Conservation (phyloP, 2,329 filamentous ascomycete species). For the Alternaria sp. region DNA sequence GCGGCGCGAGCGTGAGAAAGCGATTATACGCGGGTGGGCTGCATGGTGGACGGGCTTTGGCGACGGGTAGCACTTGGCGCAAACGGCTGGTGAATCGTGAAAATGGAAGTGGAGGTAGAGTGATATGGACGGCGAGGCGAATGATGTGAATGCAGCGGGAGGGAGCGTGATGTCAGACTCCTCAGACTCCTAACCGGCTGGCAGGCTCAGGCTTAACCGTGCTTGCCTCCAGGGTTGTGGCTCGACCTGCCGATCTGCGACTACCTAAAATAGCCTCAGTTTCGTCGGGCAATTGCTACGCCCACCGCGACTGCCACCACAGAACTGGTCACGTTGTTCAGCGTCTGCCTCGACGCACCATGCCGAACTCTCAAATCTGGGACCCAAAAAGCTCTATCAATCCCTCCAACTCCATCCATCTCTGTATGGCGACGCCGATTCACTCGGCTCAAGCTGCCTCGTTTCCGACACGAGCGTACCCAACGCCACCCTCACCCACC, state of each 20-base stretch:
- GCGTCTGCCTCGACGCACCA: conserved; percentile 7
- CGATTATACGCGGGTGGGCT: conserved; percentile 22
- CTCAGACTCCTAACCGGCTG: conserved; percentile 4
- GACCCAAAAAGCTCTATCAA: background rate
- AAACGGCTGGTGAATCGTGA: background rate
- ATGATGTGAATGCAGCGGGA: background rate
- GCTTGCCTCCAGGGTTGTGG: background rate
- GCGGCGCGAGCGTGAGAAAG: conserved; percentile 28
- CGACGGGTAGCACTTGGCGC: conserved; percentile 11
- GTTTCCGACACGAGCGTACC: conserved; percentile 16
- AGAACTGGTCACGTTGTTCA: background rate
- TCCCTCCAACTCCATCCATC: background rate
- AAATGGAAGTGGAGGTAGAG: background rate
- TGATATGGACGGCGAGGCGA: background rate
- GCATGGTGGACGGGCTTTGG: conserved; percentile 21
- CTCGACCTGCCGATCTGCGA: conserved; percentile 22
- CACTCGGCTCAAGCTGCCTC: conserved; percentile 13
- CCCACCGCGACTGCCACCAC: background rate
- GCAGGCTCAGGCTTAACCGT: background rate
- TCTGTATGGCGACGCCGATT: background rate
- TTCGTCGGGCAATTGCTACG: background rate
- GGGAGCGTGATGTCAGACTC: conserved; percentile 14
- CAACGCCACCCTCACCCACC: conserved; percentile 10
- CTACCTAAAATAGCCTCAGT: conserved; percentile 28
- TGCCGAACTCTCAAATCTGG: conserved; percentile 8